Base-by-base conservation (phyloP, 305 asterid species). In the Solanum hybrid region DNA sequence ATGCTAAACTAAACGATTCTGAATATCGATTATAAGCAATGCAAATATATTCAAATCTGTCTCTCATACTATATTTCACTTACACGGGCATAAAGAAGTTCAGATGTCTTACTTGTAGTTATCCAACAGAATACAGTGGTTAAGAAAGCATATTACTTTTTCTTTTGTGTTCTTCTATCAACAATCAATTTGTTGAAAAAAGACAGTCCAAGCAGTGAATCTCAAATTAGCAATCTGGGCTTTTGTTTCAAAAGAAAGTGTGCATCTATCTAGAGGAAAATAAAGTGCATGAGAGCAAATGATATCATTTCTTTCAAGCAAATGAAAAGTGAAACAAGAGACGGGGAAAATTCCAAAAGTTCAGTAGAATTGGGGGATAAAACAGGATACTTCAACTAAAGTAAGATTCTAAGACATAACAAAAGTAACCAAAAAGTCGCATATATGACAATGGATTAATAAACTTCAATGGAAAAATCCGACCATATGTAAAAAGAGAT, bases 391-490 rank as follows among this genome's bases (percentile, higher is more conserved):
- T 85, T 69, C 27, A 66, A 73, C 84, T 90, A 91, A 87, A 88
- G 93, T 90, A 91, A 79, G 77, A 79, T 71, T 75, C 90, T 91
- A 90, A 73, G 38, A 81, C 91, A 90, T 82, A 90, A 84, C 6
- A 88, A 38, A 93, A 90, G 85, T 32, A 90, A 87, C 75, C 78
- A 89, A 91, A 91, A 88, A 88, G 86, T 34, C 88, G 71, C 91
- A 88, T 90, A 89, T 91, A 90, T 84, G 90, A 89, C 92, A 91
- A 56, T 76, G 79, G 66, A 86, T 88, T 86, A 73, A 85, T 20
- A n/a, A 78, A 66, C 87, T 88, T 88, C 72, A 89, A 85, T 22
- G 46, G 34, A 72, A 89, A 86, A 79, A 60, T n/a, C 86, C 79
- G 66, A 82, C 85, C 82, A 66, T 13, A 9, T 34, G 89, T 32